A percentile compares a stretch with the other conserved stretches of the same genome.
phyloP scores from a whole-genome alignment of 441 rosid species.

The Populus trichocarpa region DNA sequence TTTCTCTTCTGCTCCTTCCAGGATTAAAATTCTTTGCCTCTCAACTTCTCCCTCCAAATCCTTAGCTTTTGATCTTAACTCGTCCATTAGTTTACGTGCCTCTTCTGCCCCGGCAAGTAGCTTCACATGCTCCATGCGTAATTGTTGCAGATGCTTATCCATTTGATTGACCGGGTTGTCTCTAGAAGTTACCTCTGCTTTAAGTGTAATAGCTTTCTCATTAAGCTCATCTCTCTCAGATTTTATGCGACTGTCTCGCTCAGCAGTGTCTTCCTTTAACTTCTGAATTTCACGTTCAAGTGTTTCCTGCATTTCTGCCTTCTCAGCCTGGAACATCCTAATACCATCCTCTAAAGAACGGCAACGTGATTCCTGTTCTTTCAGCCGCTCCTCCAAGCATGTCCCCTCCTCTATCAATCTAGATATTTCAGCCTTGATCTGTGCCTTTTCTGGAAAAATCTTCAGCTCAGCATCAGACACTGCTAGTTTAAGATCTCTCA shows the following conservation, averaged over 20 bases:
- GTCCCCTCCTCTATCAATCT: constrained; percentile 48
- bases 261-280: constrained; percentile 35
- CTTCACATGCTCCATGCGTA: constrained; percentile 60
- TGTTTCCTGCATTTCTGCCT: constrained; percentile 42
- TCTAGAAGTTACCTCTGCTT: constrained; percentile 36
- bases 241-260: constrained; percentile 30
- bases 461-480: constrained; percentile 86
- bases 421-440: constrained; percentile 63
- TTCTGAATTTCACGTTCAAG: constrained; percentile 32
- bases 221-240: constrained; percentile 33
- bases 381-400: constrained; percentile 42
- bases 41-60: constrained; percentile 59
- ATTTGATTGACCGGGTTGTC: constrained; percentile 41
- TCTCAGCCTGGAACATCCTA: constrained; percentile 42
- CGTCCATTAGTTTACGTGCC: constrained; percentile 24
- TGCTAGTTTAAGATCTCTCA: constrained; percentile 53
- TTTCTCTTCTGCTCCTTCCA: constrained; percentile 80
- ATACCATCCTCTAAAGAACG: constrained; percentile 76
- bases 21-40: constrained; percentile 42
- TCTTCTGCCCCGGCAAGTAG: constrained; percentile 34
- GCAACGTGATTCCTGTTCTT: constrained; percentile 66
- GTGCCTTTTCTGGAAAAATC: constrained; percentile 73
- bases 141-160: constrained; percentile 50
- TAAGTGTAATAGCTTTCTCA: constrained; percentile 26
- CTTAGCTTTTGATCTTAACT: constrained; percentile 31